Conservation (phyloP, 352 stramenopile species). For the Pythium graminicola region DNA sequence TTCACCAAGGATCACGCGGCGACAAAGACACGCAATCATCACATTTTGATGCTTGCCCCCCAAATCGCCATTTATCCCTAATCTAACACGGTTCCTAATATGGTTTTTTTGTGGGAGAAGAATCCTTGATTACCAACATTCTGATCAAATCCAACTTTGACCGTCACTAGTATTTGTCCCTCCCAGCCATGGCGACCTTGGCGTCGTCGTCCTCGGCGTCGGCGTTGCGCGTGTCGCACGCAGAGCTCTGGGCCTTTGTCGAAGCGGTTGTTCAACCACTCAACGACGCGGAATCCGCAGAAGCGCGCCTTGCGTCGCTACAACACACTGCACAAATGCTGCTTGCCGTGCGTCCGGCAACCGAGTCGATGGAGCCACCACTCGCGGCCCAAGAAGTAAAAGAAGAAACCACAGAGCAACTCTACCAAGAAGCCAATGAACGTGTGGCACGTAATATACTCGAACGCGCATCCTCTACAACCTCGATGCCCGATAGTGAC, state of each 20-base stretch:
- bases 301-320: conserved; percentile 27
- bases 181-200: neutral
- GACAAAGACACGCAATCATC: too few relatives aligned
- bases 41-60: neutral
- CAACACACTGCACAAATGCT: conserved; percentile 27
- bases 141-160: neutral
- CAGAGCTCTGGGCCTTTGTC: conserved; percentile 51
- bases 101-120: neutral
- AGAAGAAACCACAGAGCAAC: neutral
- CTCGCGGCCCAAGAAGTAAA: neutral
- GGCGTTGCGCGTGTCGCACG: neutral
- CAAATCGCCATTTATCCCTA: neutral
- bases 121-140: conserved; percentile 6
- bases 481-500: conserved; percentile 23
- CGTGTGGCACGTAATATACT: conserved; percentile 53
- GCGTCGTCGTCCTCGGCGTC: neutral
- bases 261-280: conserved; percentile 22
- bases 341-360: conserved; percentile 15
- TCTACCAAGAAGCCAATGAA: conserved; percentile 52
- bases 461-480: conserved; percentile 24
- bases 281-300: conserved; percentile 3
- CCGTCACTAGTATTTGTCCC: neutral
- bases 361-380: neutral
- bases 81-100: neutral
- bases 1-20: too few relatives aligned